Conservation (phyloP, 805 yeast genomes). For the Saccharomycopsis javanensis region DNA sequence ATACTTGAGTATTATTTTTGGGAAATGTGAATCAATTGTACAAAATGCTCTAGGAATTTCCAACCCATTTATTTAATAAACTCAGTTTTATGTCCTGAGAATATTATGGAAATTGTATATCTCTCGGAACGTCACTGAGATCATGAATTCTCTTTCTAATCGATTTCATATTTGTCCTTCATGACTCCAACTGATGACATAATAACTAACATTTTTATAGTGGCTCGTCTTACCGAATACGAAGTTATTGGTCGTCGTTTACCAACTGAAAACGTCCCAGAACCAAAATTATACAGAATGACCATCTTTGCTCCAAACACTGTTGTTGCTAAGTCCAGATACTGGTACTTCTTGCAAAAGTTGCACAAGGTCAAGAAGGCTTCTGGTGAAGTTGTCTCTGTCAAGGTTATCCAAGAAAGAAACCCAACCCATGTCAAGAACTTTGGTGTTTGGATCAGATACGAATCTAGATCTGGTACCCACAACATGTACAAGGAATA, state of each 20-base stretch:
- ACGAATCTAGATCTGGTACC: conserved; percentile 99
- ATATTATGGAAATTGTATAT: no score
- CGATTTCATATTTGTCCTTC: not conserved
- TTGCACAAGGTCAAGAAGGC: conserved; percentile 99
- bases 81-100: no score
- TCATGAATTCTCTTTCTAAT: no score
- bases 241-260: conserved; percentile 99
- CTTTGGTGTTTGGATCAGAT: conserved; percentile 99
- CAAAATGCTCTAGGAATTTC: no score
- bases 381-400: conserved; percentile 96
- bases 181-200: not conserved
- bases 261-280: conserved; percentile 98
- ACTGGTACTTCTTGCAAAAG: conserved; percentile 99
- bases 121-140: no score
- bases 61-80: no score
- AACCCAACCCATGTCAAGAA: conserved; percentile 99
- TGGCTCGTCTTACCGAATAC: conserved; percentile 98
- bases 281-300: conserved; percentile 99
- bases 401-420: conserved; percentile 85
- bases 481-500: conserved; percentile 99
- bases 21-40: no score
- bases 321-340: conserved; percentile 99
- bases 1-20: no score
- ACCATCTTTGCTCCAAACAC: conserved; percentile 98
- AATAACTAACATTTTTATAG: conserved; percentile 26